These are phyloP conservation scores for Rosa hybrid DNA, from an alignment of 331 rosid genomes.

Conservation along the genomic window DNA sequence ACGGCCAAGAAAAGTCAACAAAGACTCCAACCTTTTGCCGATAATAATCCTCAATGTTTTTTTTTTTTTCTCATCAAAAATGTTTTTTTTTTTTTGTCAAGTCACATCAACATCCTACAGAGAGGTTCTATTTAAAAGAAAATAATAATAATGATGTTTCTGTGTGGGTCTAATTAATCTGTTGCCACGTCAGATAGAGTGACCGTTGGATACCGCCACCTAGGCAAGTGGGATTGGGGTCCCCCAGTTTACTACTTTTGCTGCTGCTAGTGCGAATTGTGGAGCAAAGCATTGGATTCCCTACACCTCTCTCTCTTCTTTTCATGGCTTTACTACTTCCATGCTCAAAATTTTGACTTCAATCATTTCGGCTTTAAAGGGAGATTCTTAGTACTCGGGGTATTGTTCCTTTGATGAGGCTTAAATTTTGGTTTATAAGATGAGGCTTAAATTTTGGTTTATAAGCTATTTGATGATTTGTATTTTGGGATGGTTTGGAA, in stretches of 20 bases:
- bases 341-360: slow-evolving; percentile 10
- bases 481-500: no score
- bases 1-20: slow-evolving; percentile 7
- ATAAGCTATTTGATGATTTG: no score
- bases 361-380: not conserved
- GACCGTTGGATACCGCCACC: slow-evolving; percentile 20
- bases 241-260: not conserved
- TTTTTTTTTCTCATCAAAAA: no score
- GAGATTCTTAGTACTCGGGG: no score
- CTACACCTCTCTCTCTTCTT: slow-evolving; percentile 16
- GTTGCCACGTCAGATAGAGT: not conserved
- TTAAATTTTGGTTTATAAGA: no score
- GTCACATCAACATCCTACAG: not conserved
- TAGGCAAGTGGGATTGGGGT: not conserved
- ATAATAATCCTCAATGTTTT: no score
- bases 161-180: not conserved
- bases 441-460: no score
- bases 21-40: slow-evolving; percentile 11
- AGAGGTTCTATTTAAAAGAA: not conserved
- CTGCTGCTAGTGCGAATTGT: not conserved
- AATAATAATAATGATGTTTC: not conserved
- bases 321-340: slow-evolving; percentile 18
- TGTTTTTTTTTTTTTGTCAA: not conserved
- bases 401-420: no score
- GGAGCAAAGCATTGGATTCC: slow-evolving; percentile 34